Evolutionary conservation across 805 yeast genomes (phyloP).

Genomic region (Jamesozyma lodderae): DNA sequence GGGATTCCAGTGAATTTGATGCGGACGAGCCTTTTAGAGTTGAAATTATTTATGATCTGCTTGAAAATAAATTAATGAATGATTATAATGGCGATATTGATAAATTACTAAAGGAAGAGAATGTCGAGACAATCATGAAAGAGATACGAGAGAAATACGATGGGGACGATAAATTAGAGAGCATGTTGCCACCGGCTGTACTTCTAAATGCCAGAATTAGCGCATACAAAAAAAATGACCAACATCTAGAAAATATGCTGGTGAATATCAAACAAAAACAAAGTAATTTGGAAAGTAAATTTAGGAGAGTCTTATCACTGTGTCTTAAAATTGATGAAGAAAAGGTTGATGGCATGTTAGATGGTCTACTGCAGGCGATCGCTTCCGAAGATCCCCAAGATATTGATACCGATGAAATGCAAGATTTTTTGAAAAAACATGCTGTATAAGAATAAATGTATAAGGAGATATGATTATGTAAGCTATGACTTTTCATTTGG

Average conservation of each 20-base stretch:
- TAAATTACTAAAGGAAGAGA: conserved; percentile 17
- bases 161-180: conserved; percentile 11
- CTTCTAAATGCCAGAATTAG: conserved; percentile 67
- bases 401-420: conserved; percentile 43
- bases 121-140: conserved; percentile 15
- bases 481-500: too few species aligned
- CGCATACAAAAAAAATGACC: conserved; percentile 70
- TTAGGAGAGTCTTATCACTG: conserved; percentile 77
- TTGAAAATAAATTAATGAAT: conserved; percentile 35
- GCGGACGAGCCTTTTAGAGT: conserved; percentile 90
- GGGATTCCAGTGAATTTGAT: conserved; percentile 51
- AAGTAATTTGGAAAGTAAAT: conserved; percentile 57
- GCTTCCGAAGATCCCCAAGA: conserved; percentile 70
- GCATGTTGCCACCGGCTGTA: conserved; percentile 29
- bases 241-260: conserved; percentile 43
- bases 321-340: conserved; percentile 83
- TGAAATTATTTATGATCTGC: conserved; percentile 45
- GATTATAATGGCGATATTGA: conserved; percentile 26
- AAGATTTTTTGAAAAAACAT: conserved; percentile 44
- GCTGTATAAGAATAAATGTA: conserved; percentile 17
- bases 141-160: conserved; percentile 15
- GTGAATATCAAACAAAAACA: conserved; percentile 45
- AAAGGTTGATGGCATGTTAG: conserved; percentile 71
- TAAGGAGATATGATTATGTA: too few species aligned
- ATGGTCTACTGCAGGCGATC: conserved; percentile 81